Evolutionary conservation across 176 grass and related monocot genomes (phyloP).

Genomic region (Triticum turgidum): DNA sequence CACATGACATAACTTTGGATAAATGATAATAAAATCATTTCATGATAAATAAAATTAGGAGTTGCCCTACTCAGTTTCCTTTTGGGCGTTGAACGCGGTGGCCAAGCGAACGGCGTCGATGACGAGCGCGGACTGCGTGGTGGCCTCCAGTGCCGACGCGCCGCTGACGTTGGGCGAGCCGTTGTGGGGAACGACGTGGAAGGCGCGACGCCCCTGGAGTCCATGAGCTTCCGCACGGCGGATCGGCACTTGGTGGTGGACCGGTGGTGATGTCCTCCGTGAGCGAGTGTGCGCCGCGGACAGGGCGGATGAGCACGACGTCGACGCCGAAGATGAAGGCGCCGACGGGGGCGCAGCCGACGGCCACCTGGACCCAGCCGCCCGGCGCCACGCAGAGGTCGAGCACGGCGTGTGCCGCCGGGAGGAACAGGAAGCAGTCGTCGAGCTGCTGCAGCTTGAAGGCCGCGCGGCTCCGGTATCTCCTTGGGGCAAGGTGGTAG

Average conservation of each 20-base stretch:
- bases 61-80: too few species aligned
- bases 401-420: slow-evolving; percentile 64
- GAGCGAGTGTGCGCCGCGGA: slow-evolving; percentile 73
- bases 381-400: slow-evolving; percentile 90
- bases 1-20: too few species aligned
- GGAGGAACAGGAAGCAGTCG: slow-evolving; percentile 75
- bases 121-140: too few species aligned
- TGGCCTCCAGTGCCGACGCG: too few species aligned
- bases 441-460: slow-evolving; percentile 98
- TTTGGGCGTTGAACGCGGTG: too few species aligned
- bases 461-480: slow-evolving; percentile 78
- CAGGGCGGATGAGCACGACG: slow-evolving; percentile 71
- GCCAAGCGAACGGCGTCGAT: too few species aligned
- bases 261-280: slow-evolving; percentile 81
- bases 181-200: slow-evolving; percentile 66
- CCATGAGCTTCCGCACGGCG: slow-evolving; percentile 63
- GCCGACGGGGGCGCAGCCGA: slow-evolving; percentile 43
- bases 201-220: slow-evolving; percentile 50
- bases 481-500: too few species aligned
- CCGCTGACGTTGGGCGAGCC: too few species aligned
- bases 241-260: slow-evolving; percentile 51
- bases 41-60: too few species aligned
- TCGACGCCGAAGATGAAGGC: slow-evolving; percentile 79
- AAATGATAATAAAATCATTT: too few species aligned
- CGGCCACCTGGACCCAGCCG: slow-evolving; percentile 60